Base-by-base conservation (phyloP, 805 yeast species). In the Yarrowia sp. region DNA sequence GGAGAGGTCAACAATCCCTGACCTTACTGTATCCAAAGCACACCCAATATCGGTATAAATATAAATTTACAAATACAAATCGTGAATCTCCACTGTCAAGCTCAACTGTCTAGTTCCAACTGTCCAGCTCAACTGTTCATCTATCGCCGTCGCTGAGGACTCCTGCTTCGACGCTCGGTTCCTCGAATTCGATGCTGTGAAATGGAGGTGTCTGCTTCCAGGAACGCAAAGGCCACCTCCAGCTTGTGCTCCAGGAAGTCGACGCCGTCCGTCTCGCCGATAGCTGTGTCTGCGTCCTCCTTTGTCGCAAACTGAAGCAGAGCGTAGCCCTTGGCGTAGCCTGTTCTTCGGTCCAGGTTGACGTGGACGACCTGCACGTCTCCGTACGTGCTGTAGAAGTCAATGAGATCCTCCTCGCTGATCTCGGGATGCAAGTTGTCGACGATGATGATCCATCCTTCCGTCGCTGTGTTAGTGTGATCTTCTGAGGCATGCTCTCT, bases 391-490 rank as follows among this genome's bases (percentile, higher is more conserved):
- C 75, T 70, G 64, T 79, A 77, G 32, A 70, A 68, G 65, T 80
- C 82, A 4, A 64, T 63, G 1, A 78, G 63, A 27, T 77, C 80
- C 51, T 78, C 82, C 56, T 80, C 83, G 8, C 78, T 66, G 1
- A 78, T 76, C 66, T 79, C 83, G 35, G 77, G 79, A 61, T 80
- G 80, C 16, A 79, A 58, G 35, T 77, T 77, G 0, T 75, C 70
- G 6, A 72, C 77, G 3, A 78, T 68, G 1, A 79, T 25, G 6
- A 78, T 73, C 71, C 77, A 79, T 13, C 81, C 83, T 64, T 78
- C 81, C 16, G 77, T 66, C 4, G 80, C 75, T 75, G 58, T 16
- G 58, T 51, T 51, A 51, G 58, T 12, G 14, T 12, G 36, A 14
- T 32, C 36, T 31, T 31, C 35, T 35, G n/a, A n/a, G n/a, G 13